Conservation (phyloP, 768 basidiomycete species). For the Trametes cinnabarina region DNA sequence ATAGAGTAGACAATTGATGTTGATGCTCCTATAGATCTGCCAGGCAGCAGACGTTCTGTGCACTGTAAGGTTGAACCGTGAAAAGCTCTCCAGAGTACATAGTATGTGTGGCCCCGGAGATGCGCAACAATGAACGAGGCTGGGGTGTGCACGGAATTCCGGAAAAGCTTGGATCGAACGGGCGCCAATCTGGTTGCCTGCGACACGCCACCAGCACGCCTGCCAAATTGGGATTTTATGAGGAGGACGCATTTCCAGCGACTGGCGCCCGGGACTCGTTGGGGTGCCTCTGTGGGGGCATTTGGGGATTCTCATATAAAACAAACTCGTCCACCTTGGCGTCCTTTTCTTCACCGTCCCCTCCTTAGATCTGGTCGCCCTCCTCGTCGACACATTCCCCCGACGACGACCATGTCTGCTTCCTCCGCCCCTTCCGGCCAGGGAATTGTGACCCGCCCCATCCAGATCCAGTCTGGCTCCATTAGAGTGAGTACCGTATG, state of each 20-base stretch:
- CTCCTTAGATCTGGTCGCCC: conserved; percentile 9
- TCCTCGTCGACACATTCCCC: conserved; percentile 10
- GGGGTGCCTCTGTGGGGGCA: conserved; percentile 14
- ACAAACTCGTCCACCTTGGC: neutral
- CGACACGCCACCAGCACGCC: neutral
- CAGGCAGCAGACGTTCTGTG: too few relatives aligned
- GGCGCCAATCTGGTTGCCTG: conserved; percentile 6
- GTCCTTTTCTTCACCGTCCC: conserved; percentile 11
- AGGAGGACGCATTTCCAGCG: conserved; percentile 1
- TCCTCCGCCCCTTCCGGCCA: conserved; percentile 18
- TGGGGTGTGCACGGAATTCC: conserved; percentile 8
- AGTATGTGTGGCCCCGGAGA: too few relatives aligned
- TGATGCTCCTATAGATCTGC: too few relatives aligned
- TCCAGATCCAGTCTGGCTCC: conserved; percentile 32
- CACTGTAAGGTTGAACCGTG: too few relatives aligned
- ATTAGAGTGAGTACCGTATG: conserved; percentile 31
- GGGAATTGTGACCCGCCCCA: conserved; percentile 29
- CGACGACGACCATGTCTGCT: conserved; percentile 21
- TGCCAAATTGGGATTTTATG: conserved; percentile 16
- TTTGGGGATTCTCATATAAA: conserved; percentile 20
- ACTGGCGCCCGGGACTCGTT: conserved; percentile 19
- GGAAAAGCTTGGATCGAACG: conserved; percentile 8
- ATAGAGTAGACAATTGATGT: too few relatives aligned
- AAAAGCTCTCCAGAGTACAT: too few relatives aligned
- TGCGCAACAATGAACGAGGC: neutral